A percentile compares a stretch with the other conserved stretches of the same genome.
Conservation (phyloP, 306 rosid species). For the Prosopis cineraria region DNA sequence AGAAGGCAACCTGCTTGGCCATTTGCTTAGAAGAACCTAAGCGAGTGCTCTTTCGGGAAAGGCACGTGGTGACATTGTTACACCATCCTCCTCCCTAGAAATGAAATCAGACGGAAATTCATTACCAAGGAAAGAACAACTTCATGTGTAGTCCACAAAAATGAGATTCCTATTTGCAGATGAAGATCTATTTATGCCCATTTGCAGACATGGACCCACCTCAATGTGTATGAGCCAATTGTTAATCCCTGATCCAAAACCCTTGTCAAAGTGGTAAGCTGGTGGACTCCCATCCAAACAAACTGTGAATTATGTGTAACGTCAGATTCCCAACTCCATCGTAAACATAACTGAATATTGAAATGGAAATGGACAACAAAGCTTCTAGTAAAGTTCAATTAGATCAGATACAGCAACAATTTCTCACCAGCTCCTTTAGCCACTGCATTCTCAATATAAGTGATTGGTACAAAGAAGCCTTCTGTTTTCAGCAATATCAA, state of each 20-base stretch:
- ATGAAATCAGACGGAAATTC: slow-evolving; percentile 27
- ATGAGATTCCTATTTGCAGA: neutral
- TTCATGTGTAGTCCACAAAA: slow-evolving; percentile 6
- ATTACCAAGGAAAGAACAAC: slow-evolving; percentile 1
- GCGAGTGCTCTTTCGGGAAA: slow-evolving; percentile 67
- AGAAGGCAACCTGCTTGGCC: slow-evolving; percentile 65
- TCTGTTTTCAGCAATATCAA: slow-evolving; percentile 50
- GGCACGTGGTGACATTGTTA: slow-evolving; percentile 85
- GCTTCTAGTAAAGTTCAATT: neutral
- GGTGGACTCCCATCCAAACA: slow-evolving; percentile 98
- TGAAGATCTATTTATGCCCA: neutral
- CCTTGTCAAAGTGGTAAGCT: slow-evolving; percentile 82
- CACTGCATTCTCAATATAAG: slow-evolving; percentile 63
- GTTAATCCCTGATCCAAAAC: slow-evolving; percentile 78
- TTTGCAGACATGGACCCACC: slow-evolving; percentile 57
- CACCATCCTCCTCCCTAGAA: slow-evolving; percentile 99
- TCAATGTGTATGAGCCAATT: slow-evolving; percentile 83
- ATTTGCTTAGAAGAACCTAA: slow-evolving; percentile 83
- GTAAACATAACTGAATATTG: slow-evolving; percentile 16
- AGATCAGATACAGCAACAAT: slow-evolving; percentile 7
- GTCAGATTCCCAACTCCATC: slow-evolving; percentile 13
- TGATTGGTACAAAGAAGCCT: slow-evolving; percentile 65
- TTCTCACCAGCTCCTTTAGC: slow-evolving; percentile 90
- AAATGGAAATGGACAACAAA: neutral
- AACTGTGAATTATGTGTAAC: slow-evolving; percentile 53